Conservation (phyloP, 129 eudicot genomes). For the Artemisia tridentata region DNA sequence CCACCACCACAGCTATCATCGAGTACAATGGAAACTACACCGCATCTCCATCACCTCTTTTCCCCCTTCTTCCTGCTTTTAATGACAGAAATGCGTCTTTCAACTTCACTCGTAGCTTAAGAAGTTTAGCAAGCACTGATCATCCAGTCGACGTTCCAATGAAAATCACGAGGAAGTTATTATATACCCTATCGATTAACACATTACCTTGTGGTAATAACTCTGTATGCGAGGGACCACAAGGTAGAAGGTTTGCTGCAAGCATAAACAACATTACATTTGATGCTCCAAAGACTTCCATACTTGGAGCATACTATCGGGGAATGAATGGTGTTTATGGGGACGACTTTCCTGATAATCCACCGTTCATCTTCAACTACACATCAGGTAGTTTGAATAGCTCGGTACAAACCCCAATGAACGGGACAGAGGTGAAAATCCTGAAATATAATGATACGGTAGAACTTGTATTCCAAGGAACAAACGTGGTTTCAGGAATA, state of each 20-base stretch:
- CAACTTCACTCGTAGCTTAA: constrained; percentile 30
- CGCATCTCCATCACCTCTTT: background rate
- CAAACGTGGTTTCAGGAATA: too few species aligned
- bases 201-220: constrained; percentile 22
- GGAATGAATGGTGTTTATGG: constrained; percentile 44
- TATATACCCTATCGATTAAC: constrained; percentile 41
- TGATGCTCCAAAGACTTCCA: constrained; percentile 30
- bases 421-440: constrained; percentile 38
- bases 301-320: constrained; percentile 45
- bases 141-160: constrained; percentile 44
- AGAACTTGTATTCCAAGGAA: constrained; percentile 67
- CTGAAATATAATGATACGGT: constrained; percentile 40
- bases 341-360: constrained; percentile 41
- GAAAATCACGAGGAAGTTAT: constrained; percentile 23
- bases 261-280: constrained; percentile 52
- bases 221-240: constrained; percentile 29
- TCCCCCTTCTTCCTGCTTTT: constrained; percentile 41
- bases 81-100: too few species aligned
- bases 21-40: constrained; percentile 34
- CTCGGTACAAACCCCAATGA: constrained; percentile 25
- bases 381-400: constrained; percentile 28
- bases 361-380: constrained; percentile 47
- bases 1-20: constrained; percentile 53
- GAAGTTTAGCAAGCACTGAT: constrained; percentile 37
- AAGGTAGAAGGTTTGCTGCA: constrained; percentile 31